Percentiles rank a stretch among this genome's conserved stretches.
These are phyloP conservation scores for Cercophora sp. DNA, from an alignment of 495 filamentous ascomycete genomes.

Conservation along the genomic window DNA sequence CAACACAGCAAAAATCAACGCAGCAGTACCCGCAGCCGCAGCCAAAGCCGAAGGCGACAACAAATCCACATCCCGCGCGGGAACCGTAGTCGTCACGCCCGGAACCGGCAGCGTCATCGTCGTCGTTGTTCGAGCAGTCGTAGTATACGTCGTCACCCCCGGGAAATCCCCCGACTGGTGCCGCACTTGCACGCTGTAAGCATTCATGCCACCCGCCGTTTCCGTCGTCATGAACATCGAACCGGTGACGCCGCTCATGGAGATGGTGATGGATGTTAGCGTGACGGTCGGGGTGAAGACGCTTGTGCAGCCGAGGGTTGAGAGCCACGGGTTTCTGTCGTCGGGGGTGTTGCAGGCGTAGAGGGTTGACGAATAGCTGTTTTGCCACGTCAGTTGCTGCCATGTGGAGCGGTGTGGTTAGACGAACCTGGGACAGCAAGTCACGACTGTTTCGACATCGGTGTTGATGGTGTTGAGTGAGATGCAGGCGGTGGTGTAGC, in stretches of 20 bases:
- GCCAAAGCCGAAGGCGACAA: too few species aligned
- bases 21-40: too few species aligned
- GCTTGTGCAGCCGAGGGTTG: neutral
- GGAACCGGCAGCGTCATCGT: neutral
- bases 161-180: neutral
- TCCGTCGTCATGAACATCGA: neutral
- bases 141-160: neutral
- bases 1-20: too few species aligned
- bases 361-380: neutral
- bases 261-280: neutral
- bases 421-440: neutral
- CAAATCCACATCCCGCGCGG: too few species aligned
- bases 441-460: neutral
- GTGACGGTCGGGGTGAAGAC: neutral
- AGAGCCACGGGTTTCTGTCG: neutral
- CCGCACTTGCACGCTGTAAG: slow-evolving; percentile 1
- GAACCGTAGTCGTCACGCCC: neutral
- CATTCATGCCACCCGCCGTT: neutral
- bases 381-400: neutral
- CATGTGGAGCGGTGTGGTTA: neutral
- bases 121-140: neutral
- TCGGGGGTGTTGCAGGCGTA: slow-evolving; percentile 1
- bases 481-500: slow-evolving; percentile 2
- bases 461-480: neutral
- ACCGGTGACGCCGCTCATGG: neutral